phyloP scores from a whole-genome alignment of 495 filamentous ascomycete genomes.

The Entonaema liquescens region DNA sequence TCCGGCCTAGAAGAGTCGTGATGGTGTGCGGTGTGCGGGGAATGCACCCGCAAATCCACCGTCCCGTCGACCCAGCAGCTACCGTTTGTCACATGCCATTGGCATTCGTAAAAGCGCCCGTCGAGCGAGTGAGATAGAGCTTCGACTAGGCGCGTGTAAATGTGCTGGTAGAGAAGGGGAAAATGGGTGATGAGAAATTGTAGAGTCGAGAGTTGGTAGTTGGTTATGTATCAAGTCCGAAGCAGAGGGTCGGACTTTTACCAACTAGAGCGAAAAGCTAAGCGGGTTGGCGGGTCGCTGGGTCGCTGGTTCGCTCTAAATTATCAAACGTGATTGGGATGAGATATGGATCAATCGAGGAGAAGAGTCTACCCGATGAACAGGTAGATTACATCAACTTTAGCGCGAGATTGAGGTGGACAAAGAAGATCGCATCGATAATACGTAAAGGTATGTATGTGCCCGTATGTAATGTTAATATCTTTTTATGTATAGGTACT shows the following conservation, averaged over 20 bases:
- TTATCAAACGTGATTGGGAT: constrained; percentile 38
- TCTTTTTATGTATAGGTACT: neutral
- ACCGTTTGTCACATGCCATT: constrained; percentile 60
- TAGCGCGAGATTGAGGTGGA: constrained; percentile 19
- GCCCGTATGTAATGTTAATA: neutral
- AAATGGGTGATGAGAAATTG: constrained; percentile 6
- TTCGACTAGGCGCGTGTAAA: constrained; percentile 14
- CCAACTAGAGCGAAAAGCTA: constrained; percentile 25
- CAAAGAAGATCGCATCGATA: neutral
- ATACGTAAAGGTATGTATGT: neutral
- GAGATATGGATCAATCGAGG: constrained; percentile 31
- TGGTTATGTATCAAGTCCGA: constrained; percentile 33
- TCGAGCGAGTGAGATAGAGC: constrained; percentile 24
- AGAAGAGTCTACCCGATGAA: constrained; percentile 7
- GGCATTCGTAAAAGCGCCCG: constrained; percentile 41
- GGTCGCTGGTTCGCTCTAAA: constrained; percentile 16
- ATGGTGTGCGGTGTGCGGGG: constrained; percentile 61
- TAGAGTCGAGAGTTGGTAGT: constrained; percentile 6
- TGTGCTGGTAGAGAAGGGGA: constrained; percentile 3
- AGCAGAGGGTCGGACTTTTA: constrained; percentile 39
- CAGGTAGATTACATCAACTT: constrained; percentile 14
- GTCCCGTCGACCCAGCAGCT: constrained; percentile 55
- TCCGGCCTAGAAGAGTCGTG: constrained; percentile 26
- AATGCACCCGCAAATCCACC: constrained; percentile 61
- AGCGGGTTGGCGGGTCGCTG: constrained; percentile 23